These are phyloP conservation scores for Saccharomycopsis crataegensis DNA, from an alignment of 1,139 yeast genomes.

Conservation along the genomic window DNA sequence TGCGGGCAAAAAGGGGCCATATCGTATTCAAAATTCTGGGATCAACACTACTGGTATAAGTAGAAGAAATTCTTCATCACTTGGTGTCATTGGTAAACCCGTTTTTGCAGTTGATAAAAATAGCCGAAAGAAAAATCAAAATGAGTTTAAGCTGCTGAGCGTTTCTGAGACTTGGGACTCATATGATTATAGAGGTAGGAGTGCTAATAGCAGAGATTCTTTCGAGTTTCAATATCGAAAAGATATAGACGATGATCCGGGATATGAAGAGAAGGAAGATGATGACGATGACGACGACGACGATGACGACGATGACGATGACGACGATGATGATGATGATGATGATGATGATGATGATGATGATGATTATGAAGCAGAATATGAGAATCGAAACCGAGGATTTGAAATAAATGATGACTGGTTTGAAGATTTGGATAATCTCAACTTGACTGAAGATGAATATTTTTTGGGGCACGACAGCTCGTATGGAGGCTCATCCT, in stretches of 20 bases:
- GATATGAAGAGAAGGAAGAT: not conserved
- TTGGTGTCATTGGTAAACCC: not conserved
- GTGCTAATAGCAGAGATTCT: no score
- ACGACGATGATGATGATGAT: slow-evolving; percentile 9
- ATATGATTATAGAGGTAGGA: no score
- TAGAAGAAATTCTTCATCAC: no score
- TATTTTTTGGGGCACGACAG: not conserved
- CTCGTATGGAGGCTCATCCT: not conserved
- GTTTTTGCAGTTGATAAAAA: not conserved
- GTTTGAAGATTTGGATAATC: not conserved
- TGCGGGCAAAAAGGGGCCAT: no score
- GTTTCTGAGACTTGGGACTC: no score
- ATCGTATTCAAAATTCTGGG: not conserved
- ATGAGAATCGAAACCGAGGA: not conserved
- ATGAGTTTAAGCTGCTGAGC: no score
- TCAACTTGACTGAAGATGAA: not conserved
- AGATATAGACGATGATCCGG: no score
- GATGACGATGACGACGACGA: slow-evolving; percentile 10
- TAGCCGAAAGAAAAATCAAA: no score
- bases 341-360: slow-evolving; percentile 10
- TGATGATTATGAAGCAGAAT: no score
- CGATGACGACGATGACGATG: not conserved
- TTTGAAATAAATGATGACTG: slow-evolving; percentile 3
- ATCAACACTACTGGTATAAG: not conserved
- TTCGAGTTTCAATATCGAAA: no score